Conservation (phyloP, 495 filamentous ascomycete genomes). For the Hypoxylon crocopeplum region DNA sequence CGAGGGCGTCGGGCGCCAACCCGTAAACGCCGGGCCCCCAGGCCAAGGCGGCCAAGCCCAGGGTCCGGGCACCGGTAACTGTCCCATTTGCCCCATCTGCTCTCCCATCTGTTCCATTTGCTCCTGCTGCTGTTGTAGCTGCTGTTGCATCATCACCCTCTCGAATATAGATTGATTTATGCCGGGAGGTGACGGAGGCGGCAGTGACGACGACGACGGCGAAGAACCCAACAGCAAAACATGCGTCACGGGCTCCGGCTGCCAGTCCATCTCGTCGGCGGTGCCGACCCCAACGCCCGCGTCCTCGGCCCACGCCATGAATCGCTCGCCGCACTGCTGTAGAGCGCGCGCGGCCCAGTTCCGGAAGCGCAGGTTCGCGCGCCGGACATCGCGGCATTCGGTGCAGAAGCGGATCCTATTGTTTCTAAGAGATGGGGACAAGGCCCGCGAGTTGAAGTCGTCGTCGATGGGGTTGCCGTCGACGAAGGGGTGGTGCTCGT, state of each 20-base stretch:
- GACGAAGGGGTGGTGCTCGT: too few relatives aligned
- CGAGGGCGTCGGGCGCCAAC: not conserved
- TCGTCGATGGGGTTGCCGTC: not conserved
- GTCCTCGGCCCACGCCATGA: constrained; percentile 43
- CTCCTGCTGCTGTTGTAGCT: not conserved
- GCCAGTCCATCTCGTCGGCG: constrained; percentile 49
- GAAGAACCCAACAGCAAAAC: constrained; percentile 21
- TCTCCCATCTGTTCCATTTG: not conserved
- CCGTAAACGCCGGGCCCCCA: not conserved
- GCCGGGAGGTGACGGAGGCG: not conserved
- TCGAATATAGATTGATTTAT: too few relatives aligned
- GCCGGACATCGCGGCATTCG: constrained; percentile 37
- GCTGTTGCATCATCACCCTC: not conserved
- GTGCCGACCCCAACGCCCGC: constrained; percentile 37
- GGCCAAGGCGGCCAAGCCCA: constrained; percentile 20
- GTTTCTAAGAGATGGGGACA: not conserved
- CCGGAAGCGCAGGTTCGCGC: constrained; percentile 37
- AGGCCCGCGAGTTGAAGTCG: not conserved
- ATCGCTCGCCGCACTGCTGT: constrained; percentile 3
- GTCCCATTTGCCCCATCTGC: not conserved
- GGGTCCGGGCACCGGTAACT: constrained; percentile 6
- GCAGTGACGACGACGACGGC: not conserved
- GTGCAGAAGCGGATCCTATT: constrained; percentile 28
- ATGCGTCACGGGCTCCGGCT: constrained; percentile 40
- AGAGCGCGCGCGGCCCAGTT: constrained; percentile 29